Evolutionary conservation across 306 rosid species (phyloP), one percentile per base, ranked within the genome.

Genomic region (Alnus glutinosa): DNA sequence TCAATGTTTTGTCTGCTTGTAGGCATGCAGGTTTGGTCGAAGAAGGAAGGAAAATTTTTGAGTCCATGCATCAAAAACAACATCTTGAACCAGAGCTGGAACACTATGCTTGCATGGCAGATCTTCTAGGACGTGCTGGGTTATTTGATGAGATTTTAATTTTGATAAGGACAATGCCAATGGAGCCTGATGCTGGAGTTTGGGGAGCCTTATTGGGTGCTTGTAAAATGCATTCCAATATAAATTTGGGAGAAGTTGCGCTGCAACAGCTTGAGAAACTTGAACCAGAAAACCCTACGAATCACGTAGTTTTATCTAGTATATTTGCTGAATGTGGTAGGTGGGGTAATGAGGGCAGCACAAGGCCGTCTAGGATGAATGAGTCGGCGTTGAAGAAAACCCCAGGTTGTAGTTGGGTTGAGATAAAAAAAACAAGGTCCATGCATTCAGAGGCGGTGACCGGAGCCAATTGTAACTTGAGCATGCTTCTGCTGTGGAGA

Each of bases 131-230:
- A 68, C 73, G 89, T 74, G 89, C 90, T 57, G 90, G 89, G 68
- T 85, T 92, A 73, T 92, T 86, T 39, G 89, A 90, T 42, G 94
- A 92, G 83, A 80, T 82, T 57, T 30, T 58, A 70, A 70, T 68
- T 73, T 81, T 90, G 59, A 87, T 92, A 16, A 72, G 72, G 32
- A 55, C 59, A 62, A 92, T 87, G 85, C 90, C 95, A 37, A 77
- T 77, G 84, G 85, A 86, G 74, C 89, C 95, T 1, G 85, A 83
- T 83, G 94, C 90, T 2, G 85, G 83, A 73, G 87, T 90, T 50
- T 92, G 97, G 97, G 97, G 97, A 19, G 94, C 95, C n/a, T 89
- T 92, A 37, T 66, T 92, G 68, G 93, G 95, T 77, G 92, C 89
- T 5, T 89, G 97, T 85, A 86, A 83, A 83, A 79, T 87, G 78